Conservation (phyloP, 257 asterid genomes). For the Eustoma russellianum region DNA sequence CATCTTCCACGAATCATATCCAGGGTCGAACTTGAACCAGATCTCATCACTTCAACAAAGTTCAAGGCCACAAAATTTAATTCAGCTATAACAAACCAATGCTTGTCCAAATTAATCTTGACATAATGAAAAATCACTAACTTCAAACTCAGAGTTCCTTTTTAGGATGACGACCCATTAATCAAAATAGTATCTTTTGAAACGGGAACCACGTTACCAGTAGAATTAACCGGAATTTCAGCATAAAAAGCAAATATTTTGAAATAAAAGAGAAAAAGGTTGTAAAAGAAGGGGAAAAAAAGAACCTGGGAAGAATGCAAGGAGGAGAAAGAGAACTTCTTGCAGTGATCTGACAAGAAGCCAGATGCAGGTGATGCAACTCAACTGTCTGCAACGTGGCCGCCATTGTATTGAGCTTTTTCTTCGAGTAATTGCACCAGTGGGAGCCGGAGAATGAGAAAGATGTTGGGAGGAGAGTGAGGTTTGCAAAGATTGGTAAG, state of each 20-base stretch:
- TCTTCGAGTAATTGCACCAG: not conserved
- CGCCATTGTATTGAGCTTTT: constrained; percentile 29
- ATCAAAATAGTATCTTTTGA: constrained; percentile 7
- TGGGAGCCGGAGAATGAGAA: not conserved
- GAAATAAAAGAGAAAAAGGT: not conserved
- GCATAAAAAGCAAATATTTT: not conserved
- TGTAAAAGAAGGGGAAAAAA: not conserved
- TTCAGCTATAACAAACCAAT: not conserved
- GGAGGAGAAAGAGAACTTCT: constrained; percentile 18
- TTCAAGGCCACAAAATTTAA: not conserved
- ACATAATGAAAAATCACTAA: not conserved
- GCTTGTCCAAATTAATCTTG: not conserved
- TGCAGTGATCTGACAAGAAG: constrained; percentile 33
- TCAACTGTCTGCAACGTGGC: constrained; percentile 38
- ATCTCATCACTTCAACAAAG: constrained; percentile 31
- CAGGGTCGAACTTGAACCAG: constrained; percentile 30
- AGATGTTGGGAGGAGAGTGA: not conserved
- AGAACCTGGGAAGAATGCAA: constrained; percentile 31
- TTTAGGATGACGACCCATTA: not conserved
- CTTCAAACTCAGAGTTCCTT: constrained; percentile 1
- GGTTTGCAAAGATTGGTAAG: not conserved
- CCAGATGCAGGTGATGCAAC: constrained; percentile 31
- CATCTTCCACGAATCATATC: constrained; percentile 22
- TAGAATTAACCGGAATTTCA: not conserved
- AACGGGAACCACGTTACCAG: not conserved